Conservation (phyloP, 2,329 filamentous ascomycete genomes). For the Aspergillus tubingensis region DNA sequence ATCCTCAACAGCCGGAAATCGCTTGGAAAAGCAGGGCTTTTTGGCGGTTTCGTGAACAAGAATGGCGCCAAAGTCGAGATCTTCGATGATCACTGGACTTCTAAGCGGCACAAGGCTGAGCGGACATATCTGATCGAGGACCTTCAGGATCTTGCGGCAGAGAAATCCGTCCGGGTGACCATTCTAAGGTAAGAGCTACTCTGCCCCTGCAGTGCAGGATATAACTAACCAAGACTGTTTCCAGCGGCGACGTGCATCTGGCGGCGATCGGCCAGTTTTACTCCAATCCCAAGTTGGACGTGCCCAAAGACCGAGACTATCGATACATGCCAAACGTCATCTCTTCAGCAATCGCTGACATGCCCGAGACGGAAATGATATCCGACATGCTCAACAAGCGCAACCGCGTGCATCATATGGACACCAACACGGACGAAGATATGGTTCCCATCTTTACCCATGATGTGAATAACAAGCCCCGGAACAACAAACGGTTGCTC, state of each 20-base stretch:
- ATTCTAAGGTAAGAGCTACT: slow-evolving; percentile 67
- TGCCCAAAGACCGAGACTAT: slow-evolving; percentile 87
- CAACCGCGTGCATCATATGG: slow-evolving; percentile 71
- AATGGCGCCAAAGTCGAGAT: slow-evolving; percentile 93
- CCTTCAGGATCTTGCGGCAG: slow-evolving; percentile 87
- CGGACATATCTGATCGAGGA: slow-evolving; percentile 85
- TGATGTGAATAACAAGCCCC: slow-evolving; percentile 82
- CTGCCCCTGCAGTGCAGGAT: background rate
- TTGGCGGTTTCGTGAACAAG: slow-evolving; percentile 79
- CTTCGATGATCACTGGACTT: slow-evolving; percentile 95
- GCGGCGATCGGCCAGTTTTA: slow-evolving; percentile 94
- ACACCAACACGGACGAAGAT: slow-evolving; percentile 79
- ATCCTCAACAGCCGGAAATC: slow-evolving; percentile 84
- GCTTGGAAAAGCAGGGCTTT: slow-evolving; percentile 75
- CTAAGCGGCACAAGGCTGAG: slow-evolving; percentile 90
- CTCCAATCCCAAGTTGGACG: slow-evolving; percentile 78
- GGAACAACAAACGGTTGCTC: slow-evolving; percentile 88
- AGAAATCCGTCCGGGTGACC: slow-evolving; percentile 88
- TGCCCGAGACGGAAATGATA: slow-evolving; percentile 82
- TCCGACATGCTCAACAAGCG: slow-evolving; percentile 91
- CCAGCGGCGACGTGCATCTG: slow-evolving; percentile 86
- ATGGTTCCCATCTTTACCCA: slow-evolving; percentile 93
- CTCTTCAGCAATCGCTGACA: slow-evolving; percentile 91
- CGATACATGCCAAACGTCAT: slow-evolving; percentile 96
- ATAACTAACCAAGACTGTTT: slow-evolving; percentile 1